These are phyloP conservation scores for Calonectria montana DNA, from an alignment of 2,329 filamentous ascomycete species.

Conservation along the genomic window DNA sequence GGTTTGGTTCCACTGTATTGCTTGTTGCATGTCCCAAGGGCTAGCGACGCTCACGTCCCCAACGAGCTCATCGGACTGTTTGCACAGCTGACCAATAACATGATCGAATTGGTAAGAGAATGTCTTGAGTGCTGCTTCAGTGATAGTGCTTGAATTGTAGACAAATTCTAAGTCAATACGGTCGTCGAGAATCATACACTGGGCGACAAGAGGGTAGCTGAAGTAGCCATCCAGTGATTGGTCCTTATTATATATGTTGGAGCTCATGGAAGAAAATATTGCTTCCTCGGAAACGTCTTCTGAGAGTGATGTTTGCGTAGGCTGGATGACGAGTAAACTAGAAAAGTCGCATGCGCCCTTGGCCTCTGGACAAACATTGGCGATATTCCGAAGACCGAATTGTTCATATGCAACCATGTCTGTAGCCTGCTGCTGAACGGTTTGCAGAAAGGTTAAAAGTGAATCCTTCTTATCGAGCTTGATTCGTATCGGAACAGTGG, in stretches of 20 bases:
- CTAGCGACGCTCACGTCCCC: neutral
- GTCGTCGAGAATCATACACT: neutral
- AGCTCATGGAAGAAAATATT: neutral
- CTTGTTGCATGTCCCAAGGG: neutral
- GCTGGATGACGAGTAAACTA: conserved; percentile 44
- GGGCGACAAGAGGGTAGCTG: neutral
- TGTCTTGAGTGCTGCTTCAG: neutral
- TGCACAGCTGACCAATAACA: neutral
- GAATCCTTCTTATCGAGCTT: conserved; percentile 42
- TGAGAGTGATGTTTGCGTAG: neutral
- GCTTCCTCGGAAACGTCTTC: neutral
- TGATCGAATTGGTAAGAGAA: neutral
- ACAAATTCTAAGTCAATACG: neutral
- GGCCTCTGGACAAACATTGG: conserved; percentile 17
- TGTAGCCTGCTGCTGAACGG: conserved; percentile 24
- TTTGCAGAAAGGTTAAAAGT: conserved; percentile 15
- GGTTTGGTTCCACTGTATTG: neutral
- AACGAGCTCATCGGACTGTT: neutral
- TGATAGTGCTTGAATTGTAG: neutral
- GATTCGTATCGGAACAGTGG: conserved; percentile 55
- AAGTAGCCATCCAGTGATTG: neutral
- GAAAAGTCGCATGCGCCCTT: conserved; percentile 40
- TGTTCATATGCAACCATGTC: conserved; percentile 35
- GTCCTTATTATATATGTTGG: neutral
- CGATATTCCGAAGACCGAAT: conserved; percentile 35